phyloP scores from a whole-genome alignment of 169 alveolate species.

The Cryptosporidium viatorum region DNA sequence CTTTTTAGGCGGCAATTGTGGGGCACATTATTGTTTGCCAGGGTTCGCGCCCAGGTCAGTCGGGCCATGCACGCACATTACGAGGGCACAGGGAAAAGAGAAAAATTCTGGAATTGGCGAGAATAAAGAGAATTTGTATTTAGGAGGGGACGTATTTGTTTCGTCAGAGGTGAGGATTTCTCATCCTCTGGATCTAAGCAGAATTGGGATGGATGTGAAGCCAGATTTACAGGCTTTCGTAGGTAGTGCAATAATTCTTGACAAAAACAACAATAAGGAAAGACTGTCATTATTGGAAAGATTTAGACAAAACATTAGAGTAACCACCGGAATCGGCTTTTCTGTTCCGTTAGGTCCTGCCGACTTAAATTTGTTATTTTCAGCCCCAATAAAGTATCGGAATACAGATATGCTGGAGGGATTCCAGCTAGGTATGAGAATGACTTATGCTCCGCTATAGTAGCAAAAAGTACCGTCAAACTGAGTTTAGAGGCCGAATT shows the following conservation, averaged over 20 bases:
- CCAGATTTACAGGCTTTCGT: slow-evolving; percentile 35
- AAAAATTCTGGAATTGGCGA: not conserved
- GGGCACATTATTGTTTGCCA: slow-evolving; percentile 40
- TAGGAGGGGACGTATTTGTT: slow-evolving; percentile 47
- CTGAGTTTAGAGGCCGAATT: not conserved
- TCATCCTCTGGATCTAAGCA: slow-evolving; percentile 31
- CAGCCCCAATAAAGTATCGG: slow-evolving; percentile 24
- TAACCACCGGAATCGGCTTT: slow-evolving; percentile 53
- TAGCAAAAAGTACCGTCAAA: not conserved
- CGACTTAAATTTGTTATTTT: slow-evolving; percentile 27
- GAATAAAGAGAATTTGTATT: not conserved
- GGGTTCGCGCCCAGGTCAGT: slow-evolving; percentile 66
- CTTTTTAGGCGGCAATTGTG: slow-evolving; percentile 65
- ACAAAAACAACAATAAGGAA: not conserved
- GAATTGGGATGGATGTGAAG: not conserved
- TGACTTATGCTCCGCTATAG: slow-evolving; percentile 49
- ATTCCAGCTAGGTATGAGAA: slow-evolving; percentile 62
- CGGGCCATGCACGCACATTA: slow-evolving; percentile 38
- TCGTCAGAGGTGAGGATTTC: slow-evolving; percentile 10
- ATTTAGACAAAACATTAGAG: slow-evolving; percentile 35
- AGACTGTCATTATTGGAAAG: not conserved
- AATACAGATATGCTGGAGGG: slow-evolving; percentile 46
- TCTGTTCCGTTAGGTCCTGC: slow-evolving; percentile 47
- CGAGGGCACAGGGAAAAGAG: not conserved
- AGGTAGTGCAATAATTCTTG: slow-evolving; percentile 15